Evolutionary conservation across 2,329 filamentous ascomycete genomes (phyloP).

Genomic region (Pseudogymnoascus sp.): DNA sequence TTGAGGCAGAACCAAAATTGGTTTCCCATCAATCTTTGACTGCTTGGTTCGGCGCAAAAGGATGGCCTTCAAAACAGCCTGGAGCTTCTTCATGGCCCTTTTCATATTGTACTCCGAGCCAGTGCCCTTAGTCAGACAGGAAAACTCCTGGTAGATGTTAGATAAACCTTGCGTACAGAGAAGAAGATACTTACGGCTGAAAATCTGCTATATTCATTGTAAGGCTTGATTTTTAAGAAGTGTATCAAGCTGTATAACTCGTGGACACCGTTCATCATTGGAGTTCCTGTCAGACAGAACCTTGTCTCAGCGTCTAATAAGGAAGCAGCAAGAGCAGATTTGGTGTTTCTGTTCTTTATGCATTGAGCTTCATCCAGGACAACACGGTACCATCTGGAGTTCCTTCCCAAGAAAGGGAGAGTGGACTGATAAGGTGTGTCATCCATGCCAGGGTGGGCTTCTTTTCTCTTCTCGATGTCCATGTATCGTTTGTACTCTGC

Average conservation of each 20-base stretch:
- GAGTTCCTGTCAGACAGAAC: slow-evolving; percentile 72
- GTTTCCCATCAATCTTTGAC: slow-evolving; percentile 69
- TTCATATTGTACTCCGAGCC: slow-evolving; percentile 17
- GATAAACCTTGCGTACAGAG: not conserved
- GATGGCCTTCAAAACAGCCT: slow-evolving; percentile 68
- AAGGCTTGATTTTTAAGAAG: slow-evolving; percentile 71
- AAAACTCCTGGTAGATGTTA: slow-evolving; percentile 33
- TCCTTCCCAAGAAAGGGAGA: slow-evolving; percentile 53
- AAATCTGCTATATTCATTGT: slow-evolving; percentile 57
- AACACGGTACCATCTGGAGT: slow-evolving; percentile 56
- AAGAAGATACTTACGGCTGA: slow-evolving; percentile 35
- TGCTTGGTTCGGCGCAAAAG: slow-evolving; percentile 77
- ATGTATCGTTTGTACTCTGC: slow-evolving; percentile 47
- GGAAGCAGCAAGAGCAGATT: slow-evolving; percentile 51
- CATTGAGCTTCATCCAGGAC: slow-evolving; percentile 74
- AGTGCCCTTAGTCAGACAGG: slow-evolving; percentile 23
- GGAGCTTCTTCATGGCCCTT: slow-evolving; percentile 60
- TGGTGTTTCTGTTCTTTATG: slow-evolving; percentile 67
- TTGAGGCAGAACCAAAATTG: slow-evolving; percentile 60
- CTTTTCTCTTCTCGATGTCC: slow-evolving; percentile 24
- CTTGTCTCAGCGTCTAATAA: slow-evolving; percentile 52
- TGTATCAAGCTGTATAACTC: slow-evolving; percentile 71
- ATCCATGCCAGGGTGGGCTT: slow-evolving; percentile 26
- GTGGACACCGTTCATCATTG: slow-evolving; percentile 78
- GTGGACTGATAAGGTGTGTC: slow-evolving; percentile 27